Evolutionary conservation across 1,284 basidiomycete species (phyloP), one percentile per base, ranked within the genome.

Genomic region (Volvariella surrecta): DNA sequence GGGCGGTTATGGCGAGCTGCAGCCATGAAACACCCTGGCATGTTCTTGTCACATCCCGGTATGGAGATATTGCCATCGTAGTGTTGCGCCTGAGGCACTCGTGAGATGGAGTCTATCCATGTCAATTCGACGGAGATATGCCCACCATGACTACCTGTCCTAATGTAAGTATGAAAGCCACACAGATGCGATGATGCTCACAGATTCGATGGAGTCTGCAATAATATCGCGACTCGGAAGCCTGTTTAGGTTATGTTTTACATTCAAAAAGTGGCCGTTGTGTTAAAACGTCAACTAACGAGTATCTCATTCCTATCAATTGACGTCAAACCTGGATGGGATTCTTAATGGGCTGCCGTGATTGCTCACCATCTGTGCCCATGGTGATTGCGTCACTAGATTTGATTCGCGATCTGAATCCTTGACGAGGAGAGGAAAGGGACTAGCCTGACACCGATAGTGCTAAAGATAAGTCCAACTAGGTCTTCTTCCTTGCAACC

Each of bases 41-140:
- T 93, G 59, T 93, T 93, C 67, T 94, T 95, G 66, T 95, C 90
- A 53, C 89, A 93, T 50, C 83, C 85, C 20, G 82, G 87, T 47
- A 87, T 71, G 2, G 83, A 76, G 48, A 92, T 88, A 54, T 89
- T 89, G n/a, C 74, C 89, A 50, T 92, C 89, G 54, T 92, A 87
- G 59, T 89, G 79, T 71, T 89, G 86, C 11, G 84, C 86, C 82
- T 85, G 46, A 4, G 28, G 37, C 22, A 49, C 17, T 9, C 37
- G 16, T 20, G 22, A 50, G 18, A 9, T 37, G 17, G 17, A 28
- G 19, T 8, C 11, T 16, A 4, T 15, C 21, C 18, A 45, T 43
- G 35, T 30, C 40, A 43, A 16, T 24, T 4, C 35, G 16, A 28
- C 24, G 24, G 34, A 15, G 18, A 8, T 16, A 35, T 11, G 19